These are phyloP conservation scores for Solanum phureja DNA, from an alignment of 257 asterid species.

Conservation along the genomic window DNA sequence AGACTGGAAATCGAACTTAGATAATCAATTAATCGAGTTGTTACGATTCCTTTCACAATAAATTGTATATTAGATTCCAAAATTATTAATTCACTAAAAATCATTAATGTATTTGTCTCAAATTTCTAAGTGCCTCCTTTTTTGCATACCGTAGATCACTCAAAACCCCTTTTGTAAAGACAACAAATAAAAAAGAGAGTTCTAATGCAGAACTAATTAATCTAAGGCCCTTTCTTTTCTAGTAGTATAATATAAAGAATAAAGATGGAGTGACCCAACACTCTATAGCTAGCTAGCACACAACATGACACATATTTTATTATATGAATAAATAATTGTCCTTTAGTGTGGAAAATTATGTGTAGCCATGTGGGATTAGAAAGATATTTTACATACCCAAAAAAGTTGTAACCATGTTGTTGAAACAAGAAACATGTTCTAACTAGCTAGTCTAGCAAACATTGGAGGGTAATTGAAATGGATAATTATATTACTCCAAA, in stretches of 20 bases:
- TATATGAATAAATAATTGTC: not conserved
- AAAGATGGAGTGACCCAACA: not conserved
- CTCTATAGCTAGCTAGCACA: not conserved
- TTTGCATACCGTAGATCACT: not conserved
- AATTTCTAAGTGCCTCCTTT: not conserved
- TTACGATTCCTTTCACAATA: not conserved
- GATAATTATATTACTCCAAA: not conserved
- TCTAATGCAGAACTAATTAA: not conserved
- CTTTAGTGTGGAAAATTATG: not conserved
- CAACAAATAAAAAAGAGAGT: not conserved
- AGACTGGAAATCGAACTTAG: not conserved
- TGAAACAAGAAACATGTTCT: conserved; percentile 1
- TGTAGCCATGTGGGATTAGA: not conserved
- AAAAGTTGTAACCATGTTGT: conserved; percentile 3
- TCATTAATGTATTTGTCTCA: not conserved
- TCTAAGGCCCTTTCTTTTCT: not conserved
- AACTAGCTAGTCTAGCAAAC: not conserved
- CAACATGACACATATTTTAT: not conserved
- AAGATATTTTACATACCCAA: not conserved
- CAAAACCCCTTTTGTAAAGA: not conserved
- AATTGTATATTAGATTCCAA: not conserved
- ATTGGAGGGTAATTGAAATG: not conserved
- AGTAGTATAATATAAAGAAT: not conserved
- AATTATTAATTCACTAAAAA: not conserved
- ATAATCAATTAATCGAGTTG: not conserved